Evolutionary conservation across 208 protist species (phyloP).

Genomic region (Wallacemonas sp.): DNA sequence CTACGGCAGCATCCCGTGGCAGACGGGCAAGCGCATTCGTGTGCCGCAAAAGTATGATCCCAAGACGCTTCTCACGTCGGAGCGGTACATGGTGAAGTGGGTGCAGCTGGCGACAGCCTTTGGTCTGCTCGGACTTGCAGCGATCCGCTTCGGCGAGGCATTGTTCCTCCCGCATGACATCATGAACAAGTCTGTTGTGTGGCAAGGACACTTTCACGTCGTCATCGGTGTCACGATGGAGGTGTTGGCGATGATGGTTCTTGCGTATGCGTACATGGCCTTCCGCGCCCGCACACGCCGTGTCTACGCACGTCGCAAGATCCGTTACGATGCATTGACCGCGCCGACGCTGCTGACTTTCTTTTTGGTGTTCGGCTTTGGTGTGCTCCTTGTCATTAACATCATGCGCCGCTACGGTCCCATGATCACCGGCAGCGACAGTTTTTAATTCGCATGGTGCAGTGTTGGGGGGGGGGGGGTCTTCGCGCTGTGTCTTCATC

Average conservation of each 20-base stretch:
- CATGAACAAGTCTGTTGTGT: conserved; percentile 42
- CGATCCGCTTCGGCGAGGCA: conserved; percentile 76
- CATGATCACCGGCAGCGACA: conserved; percentile 76
- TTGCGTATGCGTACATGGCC: conserved; percentile 70
- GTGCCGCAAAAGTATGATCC: conserved; percentile 92
- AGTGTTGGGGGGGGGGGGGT: background rate
- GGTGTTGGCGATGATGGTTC: conserved; percentile 44
- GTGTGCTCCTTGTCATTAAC: conserved; percentile 46
- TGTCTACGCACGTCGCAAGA: conserved; percentile 85
- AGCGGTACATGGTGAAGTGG: conserved; percentile 92
- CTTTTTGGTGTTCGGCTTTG: conserved; percentile 48
- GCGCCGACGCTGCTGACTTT: conserved; percentile 73
- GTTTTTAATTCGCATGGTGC: conserved; percentile 69
- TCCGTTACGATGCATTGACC: conserved; percentile 76
- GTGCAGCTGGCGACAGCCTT: conserved; percentile 62
- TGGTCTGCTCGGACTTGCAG: conserved; percentile 67
- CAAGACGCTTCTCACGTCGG: conserved; percentile 86
- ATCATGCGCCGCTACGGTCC: conserved; percentile 78
- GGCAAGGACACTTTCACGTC: conserved; percentile 72
- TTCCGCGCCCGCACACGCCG: conserved; percentile 75
- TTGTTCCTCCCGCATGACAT: conserved; percentile 63
- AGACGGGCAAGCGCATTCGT: conserved; percentile 87
- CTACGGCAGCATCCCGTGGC: conserved; percentile 82
- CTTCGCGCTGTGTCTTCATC: background rate
- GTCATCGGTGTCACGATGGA: conserved; percentile 60